Conservation (phyloP, 1,284 basidiomycete species). For the Thelephora terrestris region DNA sequence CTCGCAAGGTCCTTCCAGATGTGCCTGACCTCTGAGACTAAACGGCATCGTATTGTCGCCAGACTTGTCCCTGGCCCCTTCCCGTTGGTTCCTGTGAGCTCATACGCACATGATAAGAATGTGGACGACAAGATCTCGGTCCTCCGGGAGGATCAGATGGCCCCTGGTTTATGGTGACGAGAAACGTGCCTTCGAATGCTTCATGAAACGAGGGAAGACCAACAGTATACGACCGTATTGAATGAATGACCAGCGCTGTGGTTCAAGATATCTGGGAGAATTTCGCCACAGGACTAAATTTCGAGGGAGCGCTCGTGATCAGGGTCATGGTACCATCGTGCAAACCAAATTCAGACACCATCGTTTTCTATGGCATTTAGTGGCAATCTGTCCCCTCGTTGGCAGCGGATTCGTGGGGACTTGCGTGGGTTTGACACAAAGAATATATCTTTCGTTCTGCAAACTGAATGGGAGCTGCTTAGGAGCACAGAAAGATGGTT, state of each 20-base stretch:
- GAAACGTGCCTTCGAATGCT: constrained; percentile 40
- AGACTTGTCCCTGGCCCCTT: constrained; percentile 21
- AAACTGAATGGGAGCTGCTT: too few relatives aligned
- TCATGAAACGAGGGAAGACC: constrained; percentile 26
- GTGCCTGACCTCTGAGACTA: constrained; percentile 36
- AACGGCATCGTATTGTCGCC: constrained; percentile 39
- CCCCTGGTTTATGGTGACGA: constrained; percentile 41
- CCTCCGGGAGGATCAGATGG: constrained; percentile 3
- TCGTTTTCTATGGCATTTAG: too few relatives aligned
- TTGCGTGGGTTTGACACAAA: too few relatives aligned
- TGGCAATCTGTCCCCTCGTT: too few relatives aligned
- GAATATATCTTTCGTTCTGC: too few relatives aligned
- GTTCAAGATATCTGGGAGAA: constrained; percentile 42
- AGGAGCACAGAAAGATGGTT: too few relatives aligned
- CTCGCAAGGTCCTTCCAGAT: too few relatives aligned
- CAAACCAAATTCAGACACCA: constrained; percentile 14
- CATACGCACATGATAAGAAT: too few relatives aligned
- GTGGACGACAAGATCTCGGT: too few relatives aligned
- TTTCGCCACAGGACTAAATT: constrained; percentile 41
- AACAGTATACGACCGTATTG: constrained; percentile 29
- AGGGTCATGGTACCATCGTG: constrained; percentile 40
- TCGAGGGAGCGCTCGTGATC: constrained; percentile 34
- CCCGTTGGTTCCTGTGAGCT: too few relatives aligned
- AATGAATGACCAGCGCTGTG: constrained; percentile 30
- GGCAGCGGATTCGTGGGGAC: too few relatives aligned